phyloP scores from a whole-genome alignment of 371 early-diverging fungal genomes.

The Thermomucor indicae-seudaticae region DNA sequence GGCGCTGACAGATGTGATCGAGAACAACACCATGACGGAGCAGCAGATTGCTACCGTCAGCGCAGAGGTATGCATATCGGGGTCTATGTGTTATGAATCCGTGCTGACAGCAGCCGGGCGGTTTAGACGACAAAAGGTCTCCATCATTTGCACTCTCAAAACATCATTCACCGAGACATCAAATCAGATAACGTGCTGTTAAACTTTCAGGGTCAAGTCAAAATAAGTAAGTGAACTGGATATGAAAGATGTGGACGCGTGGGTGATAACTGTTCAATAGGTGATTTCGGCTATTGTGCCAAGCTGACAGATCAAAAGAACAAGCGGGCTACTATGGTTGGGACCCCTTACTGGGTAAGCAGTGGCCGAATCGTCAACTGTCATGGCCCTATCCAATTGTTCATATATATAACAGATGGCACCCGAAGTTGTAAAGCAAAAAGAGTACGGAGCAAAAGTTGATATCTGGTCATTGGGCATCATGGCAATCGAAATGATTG shows the following conservation, averaged over 20 bases:
- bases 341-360: slow-evolving; percentile 83
- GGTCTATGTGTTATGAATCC: background rate
- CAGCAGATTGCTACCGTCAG: slow-evolving; percentile 90
- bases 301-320: slow-evolving; percentile 75
- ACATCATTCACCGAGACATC: slow-evolving; percentile 97
- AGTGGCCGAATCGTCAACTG: background rate
- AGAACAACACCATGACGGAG: slow-evolving; percentile 88
- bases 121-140: slow-evolving; percentile 78
- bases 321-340: slow-evolving; percentile 92
- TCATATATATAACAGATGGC: slow-evolving; percentile 53
- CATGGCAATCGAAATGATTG: slow-evolving; percentile 98
- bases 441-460: slow-evolving; percentile 86
- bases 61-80: slow-evolving; percentile 56
- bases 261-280: too few relatives aligned
- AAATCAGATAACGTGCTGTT: slow-evolving; percentile 95
- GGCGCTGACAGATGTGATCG: slow-evolving; percentile 94
- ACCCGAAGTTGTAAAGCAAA: slow-evolving; percentile 89
- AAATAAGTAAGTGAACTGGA: too few relatives aligned
- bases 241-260: too few relatives aligned
- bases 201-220: slow-evolving; percentile 84
- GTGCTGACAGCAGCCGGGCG: background rate
- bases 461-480: slow-evolving; percentile 96
- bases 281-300: slow-evolving; percentile 91
- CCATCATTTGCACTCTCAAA: slow-evolving; percentile 85
- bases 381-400: background rate